phyloP scores from a whole-genome alignment of 768 basidiomycete species.

The Tricholoma sp. region DNA sequence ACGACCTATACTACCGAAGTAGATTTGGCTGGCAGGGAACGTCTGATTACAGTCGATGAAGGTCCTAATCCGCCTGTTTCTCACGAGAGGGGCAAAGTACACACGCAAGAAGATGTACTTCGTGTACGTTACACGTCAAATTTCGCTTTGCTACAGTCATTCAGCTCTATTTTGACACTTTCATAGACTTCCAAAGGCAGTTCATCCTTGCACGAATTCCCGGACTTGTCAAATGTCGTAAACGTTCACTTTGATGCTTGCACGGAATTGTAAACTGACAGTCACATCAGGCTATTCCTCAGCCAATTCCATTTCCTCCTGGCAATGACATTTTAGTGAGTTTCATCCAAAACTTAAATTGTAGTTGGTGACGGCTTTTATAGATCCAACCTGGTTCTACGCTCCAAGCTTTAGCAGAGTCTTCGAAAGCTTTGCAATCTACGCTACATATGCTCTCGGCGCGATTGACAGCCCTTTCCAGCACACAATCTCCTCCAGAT shows the following conservation, averaged over 20 bases:
- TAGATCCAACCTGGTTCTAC: conserved; percentile 2
- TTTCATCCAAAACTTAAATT: not conserved
- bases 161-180: not conserved
- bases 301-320: not conserved
- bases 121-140: conserved; percentile 1
- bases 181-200: not conserved
- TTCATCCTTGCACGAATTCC: not conserved
- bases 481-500: conserved; percentile 35
- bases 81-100: not conserved
- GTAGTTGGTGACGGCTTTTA: not conserved
- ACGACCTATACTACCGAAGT: conserved; percentile 50
- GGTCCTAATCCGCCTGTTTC: not conserved
- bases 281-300: not conserved
- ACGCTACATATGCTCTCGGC: conserved; percentile 48
- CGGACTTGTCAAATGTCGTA: not conserved
- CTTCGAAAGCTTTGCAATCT: conserved; percentile 46
- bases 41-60: conserved; percentile 23
- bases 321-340: not conserved
- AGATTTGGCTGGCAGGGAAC: conserved; percentile 46
- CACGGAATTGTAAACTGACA: not conserved
- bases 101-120: not conserved
- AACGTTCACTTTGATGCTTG: not conserved
- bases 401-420: conserved; percentile 24
- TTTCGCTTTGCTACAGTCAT: not conserved
- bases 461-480: conserved; percentile 42